Conservation (phyloP, 129 eudicot species). For the Flaveria linearis region DNA sequence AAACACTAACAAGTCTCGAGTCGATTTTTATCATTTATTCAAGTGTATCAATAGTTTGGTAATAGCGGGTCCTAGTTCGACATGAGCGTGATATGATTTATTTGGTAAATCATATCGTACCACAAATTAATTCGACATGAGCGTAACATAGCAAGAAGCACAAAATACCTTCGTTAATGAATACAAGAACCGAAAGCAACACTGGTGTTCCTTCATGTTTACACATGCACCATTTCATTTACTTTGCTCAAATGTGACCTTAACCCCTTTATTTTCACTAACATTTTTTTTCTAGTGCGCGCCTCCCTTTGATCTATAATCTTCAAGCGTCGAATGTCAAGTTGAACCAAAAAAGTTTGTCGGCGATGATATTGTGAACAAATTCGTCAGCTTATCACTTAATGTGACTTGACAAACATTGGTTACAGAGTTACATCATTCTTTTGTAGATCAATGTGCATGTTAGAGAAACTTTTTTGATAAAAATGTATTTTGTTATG, state of each 20-base stretch:
- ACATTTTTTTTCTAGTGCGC: background rate
- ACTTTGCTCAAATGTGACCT: slow-evolving; percentile 32
- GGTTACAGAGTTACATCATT: too few species aligned
- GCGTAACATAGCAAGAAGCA: too few species aligned
- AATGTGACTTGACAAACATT: background rate
- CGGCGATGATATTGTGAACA: background rate
- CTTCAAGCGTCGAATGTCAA: background rate
- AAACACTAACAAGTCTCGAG: background rate
- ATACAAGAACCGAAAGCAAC: too few species aligned
- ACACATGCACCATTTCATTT: slow-evolving; percentile 17
- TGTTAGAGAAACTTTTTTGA: too few species aligned
- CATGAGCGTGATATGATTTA: background rate
- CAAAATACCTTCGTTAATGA: too few species aligned
- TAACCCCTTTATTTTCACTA: slow-evolving; percentile 25
- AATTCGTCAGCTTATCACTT: too few species aligned
- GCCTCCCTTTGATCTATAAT: background rate
- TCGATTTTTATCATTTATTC: background rate
- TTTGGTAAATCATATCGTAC: background rate
- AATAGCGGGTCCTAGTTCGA: background rate
- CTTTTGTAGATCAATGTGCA: too few species aligned
- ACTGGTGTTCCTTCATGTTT: too few species aligned
- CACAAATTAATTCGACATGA: background rate
- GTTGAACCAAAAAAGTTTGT: background rate
- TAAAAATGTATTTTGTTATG: too few species aligned
- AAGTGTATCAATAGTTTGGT: background rate